Percentiles rank a stretch among this genome's conserved stretches.
These are phyloP conservation scores for Medicago truncatula DNA, from an alignment of 306 rosid species.

Conservation along the genomic window DNA sequence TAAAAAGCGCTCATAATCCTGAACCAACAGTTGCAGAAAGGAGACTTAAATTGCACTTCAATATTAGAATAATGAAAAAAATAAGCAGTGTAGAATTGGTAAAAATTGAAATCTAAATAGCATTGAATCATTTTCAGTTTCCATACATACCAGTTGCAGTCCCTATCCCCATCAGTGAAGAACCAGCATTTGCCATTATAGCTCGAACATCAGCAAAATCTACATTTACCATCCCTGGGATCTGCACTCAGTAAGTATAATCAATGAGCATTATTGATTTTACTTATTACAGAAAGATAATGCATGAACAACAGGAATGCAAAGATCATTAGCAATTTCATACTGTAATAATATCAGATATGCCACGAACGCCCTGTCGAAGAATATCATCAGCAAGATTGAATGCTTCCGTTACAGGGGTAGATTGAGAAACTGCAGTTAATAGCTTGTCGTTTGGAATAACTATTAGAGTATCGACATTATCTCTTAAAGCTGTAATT, in stretches of 20 bases:
- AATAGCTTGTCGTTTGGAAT: constrained; percentile 97
- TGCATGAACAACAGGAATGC: constrained; percentile 2
- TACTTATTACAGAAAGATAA: constrained; percentile 10
- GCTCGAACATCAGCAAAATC: constrained; percentile 98
- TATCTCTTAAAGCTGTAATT: constrained; percentile 94
- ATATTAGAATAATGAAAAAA: constrained; percentile 19
- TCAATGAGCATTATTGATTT: constrained; percentile 21
- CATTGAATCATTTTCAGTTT: constrained; percentile 16
- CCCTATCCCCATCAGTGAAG: constrained; percentile 95
- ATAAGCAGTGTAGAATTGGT: background rate
- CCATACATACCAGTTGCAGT: constrained; percentile 75
- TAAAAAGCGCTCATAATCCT: background rate
- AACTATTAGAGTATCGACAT: constrained; percentile 91
- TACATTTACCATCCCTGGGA: constrained; percentile 91
- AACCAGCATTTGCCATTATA: constrained; percentile 95
- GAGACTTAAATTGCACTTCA: background rate
- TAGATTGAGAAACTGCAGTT: constrained; percentile 93
- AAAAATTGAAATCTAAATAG: background rate
- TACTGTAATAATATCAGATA: constrained; percentile 98
- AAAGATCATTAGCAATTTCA: constrained; percentile 29
- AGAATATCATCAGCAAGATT: constrained; percentile 96
- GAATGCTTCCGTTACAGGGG: constrained; percentile 98
- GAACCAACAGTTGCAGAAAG: background rate
- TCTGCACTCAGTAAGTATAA: constrained; percentile 57
- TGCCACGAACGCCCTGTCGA: constrained; percentile 98